Evolutionary conservation across 805 yeast genomes (phyloP), one percentile per base, ranked within the genome.

Genomic region (Henningerozyma blattae): DNA sequence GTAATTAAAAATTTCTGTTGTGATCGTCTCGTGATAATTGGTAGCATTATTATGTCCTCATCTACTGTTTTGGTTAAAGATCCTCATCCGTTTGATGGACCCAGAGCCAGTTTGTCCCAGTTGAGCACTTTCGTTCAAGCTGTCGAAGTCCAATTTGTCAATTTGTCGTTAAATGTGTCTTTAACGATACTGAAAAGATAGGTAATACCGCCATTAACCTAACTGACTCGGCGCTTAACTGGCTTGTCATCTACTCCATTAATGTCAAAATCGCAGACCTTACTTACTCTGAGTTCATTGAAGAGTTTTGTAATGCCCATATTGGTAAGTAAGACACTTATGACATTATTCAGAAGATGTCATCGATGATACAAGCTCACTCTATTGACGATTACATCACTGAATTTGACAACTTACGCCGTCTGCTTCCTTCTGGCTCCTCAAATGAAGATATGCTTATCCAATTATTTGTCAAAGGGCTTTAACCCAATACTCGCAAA

Each of bases 341-440:
- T 22, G 27, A 20, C 15, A 10, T 30, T 3, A 30, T 30, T 13
- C 13, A 8, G 7, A 22, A 30, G 15, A 15, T 30, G 18, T 30
- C 32, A 6, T 15, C 15, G 7, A 22, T 30, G 19, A 20, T 22
- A 17, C 32, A 30, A 30, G 19, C 18, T 6, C 18, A 30, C 18
- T 18, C 18, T n/a, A 9, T 30, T 15, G 32, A 20, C 14, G 18
- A 16, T 4, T 30, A 30, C 27, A 30, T 30, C 27, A 14, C 15
- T 22, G 32, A 30, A 14, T 30, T 30, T 30, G 32, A 30, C 13
- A 30, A 22, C 10, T 30, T 18, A 10, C 27, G 27, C 15, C 13
- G 17, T 22, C 15, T 30, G 14, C 15, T 30, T 4, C 32, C 32
- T 22, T 13, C 19, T 8, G n/a, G 15, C 13, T 18, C 32, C 12